Base-by-base conservation (phyloP, 495 filamentous ascomycete species). In the Penicillium crystallinum region DNA sequence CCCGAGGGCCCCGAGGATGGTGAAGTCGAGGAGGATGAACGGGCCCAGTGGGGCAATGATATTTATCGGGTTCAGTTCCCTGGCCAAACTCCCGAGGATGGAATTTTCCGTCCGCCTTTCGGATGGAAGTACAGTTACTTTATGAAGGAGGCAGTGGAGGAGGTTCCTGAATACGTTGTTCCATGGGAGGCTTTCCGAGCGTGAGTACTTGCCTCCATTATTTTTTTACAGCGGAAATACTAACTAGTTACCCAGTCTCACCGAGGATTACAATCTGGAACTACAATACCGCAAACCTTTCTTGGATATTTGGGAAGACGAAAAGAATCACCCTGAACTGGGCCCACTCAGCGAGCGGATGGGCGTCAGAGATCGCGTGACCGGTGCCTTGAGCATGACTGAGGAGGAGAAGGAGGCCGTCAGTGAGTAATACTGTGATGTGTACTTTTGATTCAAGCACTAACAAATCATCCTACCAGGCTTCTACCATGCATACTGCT, bases 91-190 rank as follows among this genome's bases (percentile, higher is more conserved):
- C 90, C 89, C 6, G 65, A 75, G 22, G 73, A 81, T 46, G 89
- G 92, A 49, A 75, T 90, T 33, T 98, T 97, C 71, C 84, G 93
- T 2, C 95, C 95, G 2, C 89, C 91, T 0, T 98, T 91, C 63
- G 95, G 95, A 23, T 97, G 93, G 92, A 92, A 89, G 64, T 98
- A 98, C 67, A 95, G 81, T 63, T 98, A 95, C 76, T 92, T 90
- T 62, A 82, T 98, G 59, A 81, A 91, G 59, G 93, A 98, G 66
- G 95, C 93, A 1, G 93, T 98, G 17, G 91, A 96, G 66, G 90
- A 91, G 57, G 87, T 96, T 9, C 93, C 93, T 21, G 93, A 98
- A 71, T 98, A 96, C 68, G 91, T 98, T 9, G 95, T 98, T 7
- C 93, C 93, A 0, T 98, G 95, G 95, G 90, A 95, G 63, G 91